phyloP scores from a whole-genome alignment of 2,329 filamentous ascomycete genomes.

The Paecilomyces variotii region DNA sequence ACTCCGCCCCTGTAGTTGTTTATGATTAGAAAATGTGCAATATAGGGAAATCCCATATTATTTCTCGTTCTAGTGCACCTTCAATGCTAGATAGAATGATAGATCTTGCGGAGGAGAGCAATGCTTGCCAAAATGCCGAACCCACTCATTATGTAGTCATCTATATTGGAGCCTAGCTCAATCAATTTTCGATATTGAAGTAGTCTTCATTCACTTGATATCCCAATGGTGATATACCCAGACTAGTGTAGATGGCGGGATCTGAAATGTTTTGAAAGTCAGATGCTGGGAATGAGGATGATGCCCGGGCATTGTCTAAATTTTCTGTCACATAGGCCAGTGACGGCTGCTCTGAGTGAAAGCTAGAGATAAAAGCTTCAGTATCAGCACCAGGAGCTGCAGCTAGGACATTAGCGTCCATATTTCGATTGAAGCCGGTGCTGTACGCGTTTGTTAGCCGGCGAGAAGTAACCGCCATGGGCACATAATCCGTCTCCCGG shows the following conservation, averaged over 20 bases:
- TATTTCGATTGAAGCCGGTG: neutral
- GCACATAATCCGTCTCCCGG: neutral
- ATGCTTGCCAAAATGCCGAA: too few species aligned
- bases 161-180: too few species aligned
- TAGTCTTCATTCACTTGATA: neutral
- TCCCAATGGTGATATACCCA: neutral
- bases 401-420: neutral
- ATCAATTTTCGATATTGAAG: too few species aligned
- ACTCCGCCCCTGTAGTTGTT: constrained; percentile 6
- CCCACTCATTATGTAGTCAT: too few species aligned
- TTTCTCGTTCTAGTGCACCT: too few species aligned
- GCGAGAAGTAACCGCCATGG: neutral
- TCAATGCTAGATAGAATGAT: too few species aligned
- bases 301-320: neutral
- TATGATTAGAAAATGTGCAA: neutral
- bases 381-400: neutral
- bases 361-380: neutral
- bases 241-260: neutral
- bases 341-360: neutral
- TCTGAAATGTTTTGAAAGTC: neutral
- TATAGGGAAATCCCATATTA: too few species aligned
- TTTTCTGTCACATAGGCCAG: neutral
- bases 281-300: neutral
- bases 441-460: neutral
- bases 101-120: too few species aligned